Evolutionary conservation across 2,329 filamentous ascomycete genomes (phyloP), one percentile per base, ranked within the genome.

Genomic region (Ramularia collo-cygni): DNA sequence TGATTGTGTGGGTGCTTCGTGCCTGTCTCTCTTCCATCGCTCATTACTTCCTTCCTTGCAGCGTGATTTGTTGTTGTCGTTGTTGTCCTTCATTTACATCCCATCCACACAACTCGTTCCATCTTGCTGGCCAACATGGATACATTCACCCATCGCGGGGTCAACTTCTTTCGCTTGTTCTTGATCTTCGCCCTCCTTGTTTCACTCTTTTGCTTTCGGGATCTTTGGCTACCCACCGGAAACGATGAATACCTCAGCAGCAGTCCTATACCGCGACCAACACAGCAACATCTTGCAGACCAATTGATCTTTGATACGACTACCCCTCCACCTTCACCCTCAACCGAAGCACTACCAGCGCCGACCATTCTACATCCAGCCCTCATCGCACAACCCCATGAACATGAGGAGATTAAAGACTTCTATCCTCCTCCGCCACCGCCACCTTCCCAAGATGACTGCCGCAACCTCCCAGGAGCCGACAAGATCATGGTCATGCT

Each of bases 401-500:
- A 3, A 8, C 21, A 6, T 24, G 21, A 24, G 10, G 21, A 30
- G 21, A 24, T n/a, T n/a, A 17, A 31, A 17, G n/a, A 14, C 15
- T 26, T 18, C 17, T 12, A 33, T 9, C 12, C 30, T 13, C 16
- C 15, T 26, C 18, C 31, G 31, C 10, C 43, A 6, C 3, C 29
- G 12, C 26, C 30, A 10, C 9, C 28, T 7, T 13, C 15, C 33
- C 27, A 46, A 28, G 37, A 42, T 3, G 38, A 36, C 17, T 57
- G 56, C 41, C 40, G 33, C 9, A 40, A 44, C 32, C 38, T 56
- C 12, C 52, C 53, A 1, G 60, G 61, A 31, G 60, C 65, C 7
- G 62, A 72, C 5, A 65, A 78, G 46, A 59, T 79, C 37, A 70
- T 79, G 51, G 66, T 80, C 17, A 61, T 78, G 29, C 61, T 81